Evolutionary conservation across 2,329 filamentous ascomycete species (phyloP).

Genomic region (Teratosphaeria epicoccoides): DNA sequence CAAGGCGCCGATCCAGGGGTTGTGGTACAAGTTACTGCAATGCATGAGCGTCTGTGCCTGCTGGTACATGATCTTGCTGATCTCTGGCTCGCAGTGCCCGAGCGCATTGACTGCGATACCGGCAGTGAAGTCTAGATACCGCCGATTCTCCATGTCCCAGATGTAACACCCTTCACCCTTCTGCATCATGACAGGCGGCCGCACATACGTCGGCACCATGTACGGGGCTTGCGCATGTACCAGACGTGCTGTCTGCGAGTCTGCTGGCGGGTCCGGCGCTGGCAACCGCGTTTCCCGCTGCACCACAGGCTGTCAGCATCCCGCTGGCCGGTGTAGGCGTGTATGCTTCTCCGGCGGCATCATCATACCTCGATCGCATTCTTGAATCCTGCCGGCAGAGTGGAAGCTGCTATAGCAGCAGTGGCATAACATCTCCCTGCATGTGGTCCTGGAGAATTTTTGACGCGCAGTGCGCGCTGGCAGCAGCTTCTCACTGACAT

Average conservation of each 20-base stretch:
- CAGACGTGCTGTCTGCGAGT: constrained; percentile 65
- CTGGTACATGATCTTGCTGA: constrained; percentile 63
- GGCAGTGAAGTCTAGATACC: constrained; percentile 88
- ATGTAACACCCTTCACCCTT: constrained; percentile 78
- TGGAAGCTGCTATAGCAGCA: constrained; percentile 30
- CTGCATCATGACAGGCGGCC: constrained; percentile 80
- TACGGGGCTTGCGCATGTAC: constrained; percentile 67
- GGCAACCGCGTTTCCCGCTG: constrained; percentile 44
- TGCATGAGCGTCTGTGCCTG: constrained; percentile 64
- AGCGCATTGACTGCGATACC: constrained; percentile 93
- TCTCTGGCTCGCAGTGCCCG: constrained; percentile 76
- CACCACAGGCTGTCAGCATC: neutral
- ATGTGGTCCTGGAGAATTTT: constrained; percentile 3
- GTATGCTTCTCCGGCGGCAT: no score
- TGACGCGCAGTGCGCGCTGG: constrained; percentile 12
- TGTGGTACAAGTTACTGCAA: constrained; percentile 93
- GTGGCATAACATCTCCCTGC: constrained; percentile 26
- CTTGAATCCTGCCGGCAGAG: constrained; percentile 30
- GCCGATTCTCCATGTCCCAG: constrained; percentile 79
- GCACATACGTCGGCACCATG: constrained; percentile 93
- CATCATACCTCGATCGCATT: constrained; percentile 31
- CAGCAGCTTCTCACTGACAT: constrained; percentile 17
- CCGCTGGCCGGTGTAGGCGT: neutral
- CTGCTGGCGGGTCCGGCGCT: constrained; percentile 61
- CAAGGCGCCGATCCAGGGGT: constrained; percentile 84